These are phyloP conservation scores for Wickerhamomyces mucosus DNA, from an alignment of 805 yeast genomes.

Conservation along the genomic window DNA sequence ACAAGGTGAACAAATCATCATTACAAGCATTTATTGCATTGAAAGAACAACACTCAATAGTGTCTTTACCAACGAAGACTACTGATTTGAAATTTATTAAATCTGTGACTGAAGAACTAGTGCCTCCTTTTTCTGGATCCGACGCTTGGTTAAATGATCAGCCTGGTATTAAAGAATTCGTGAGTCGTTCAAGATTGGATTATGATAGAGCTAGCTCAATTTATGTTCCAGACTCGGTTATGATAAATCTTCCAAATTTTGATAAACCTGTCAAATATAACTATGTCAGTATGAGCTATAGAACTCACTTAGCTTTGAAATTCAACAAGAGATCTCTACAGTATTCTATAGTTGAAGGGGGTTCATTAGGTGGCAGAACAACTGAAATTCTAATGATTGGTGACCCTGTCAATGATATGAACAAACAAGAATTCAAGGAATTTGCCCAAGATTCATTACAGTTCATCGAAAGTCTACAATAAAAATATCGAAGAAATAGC, in stretches of 20 bases:
- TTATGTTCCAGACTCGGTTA: constrained; percentile 30
- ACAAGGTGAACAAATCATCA: constrained; percentile 23
- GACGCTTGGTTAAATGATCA: constrained; percentile 23
- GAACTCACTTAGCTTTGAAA: constrained; percentile 36
- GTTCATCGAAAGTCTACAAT: constrained; percentile 10
- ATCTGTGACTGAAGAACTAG: constrained; percentile 9
- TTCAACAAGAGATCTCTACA: constrained; percentile 29
- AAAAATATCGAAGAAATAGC: neutral
- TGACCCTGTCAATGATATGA: constrained; percentile 12
- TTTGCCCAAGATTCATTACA: constrained; percentile 12
- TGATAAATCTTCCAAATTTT: constrained; percentile 25
- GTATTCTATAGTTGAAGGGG: constrained; percentile 44
- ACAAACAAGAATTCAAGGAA: constrained; percentile 8
- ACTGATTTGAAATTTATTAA: constrained; percentile 35
- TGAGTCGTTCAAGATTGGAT: constrained; percentile 27
- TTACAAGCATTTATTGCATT: constrained; percentile 35
- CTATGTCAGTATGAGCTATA: constrained; percentile 32
- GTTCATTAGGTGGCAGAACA: constrained; percentile 44
- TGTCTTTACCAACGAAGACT: constrained; percentile 31
- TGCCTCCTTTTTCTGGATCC: constrained; percentile 7
- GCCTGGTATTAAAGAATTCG: constrained; percentile 33
- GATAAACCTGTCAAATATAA: constrained; percentile 33
- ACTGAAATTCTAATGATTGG: constrained; percentile 40
- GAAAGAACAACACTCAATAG: constrained; percentile 31
- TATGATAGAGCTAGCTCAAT: constrained; percentile 28